A percentile compares a stretch with the other conserved stretches of the same genome.
These are phyloP conservation scores for Blastomyces silverae DNA, from an alignment of 2,329 filamentous ascomycete genomes.

Conservation along the genomic window DNA sequence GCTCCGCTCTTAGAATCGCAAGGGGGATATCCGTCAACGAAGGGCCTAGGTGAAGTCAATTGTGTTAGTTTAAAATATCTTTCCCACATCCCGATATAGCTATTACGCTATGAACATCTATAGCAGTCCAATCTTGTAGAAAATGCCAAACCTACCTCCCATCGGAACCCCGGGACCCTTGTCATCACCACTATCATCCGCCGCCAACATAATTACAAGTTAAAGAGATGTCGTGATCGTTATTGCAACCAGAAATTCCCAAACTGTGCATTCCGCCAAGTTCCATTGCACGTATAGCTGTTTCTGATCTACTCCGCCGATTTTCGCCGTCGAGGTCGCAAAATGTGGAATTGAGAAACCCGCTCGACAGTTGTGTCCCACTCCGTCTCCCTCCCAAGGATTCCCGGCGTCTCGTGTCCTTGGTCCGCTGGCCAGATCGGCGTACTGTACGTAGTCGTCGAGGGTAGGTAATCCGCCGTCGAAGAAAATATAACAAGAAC, in stretches of 20 bases:
- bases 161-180: not conserved
- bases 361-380: not conserved
- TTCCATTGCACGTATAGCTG: not conserved
- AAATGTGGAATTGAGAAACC: not conserved
- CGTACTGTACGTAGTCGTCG: not conserved
- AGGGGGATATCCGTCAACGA: constrained; percentile 31
- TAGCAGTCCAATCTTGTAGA: not conserved
- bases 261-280: not conserved
- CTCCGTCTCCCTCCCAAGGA: not conserved
- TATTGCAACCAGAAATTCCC: constrained; percentile 3
- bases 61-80: not conserved
- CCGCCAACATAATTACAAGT: not conserved
- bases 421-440: not conserved
- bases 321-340: not conserved
- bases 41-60: not conserved
- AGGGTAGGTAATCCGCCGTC: not conserved
- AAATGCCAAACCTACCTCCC: constrained; percentile 3
- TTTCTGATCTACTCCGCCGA: not conserved
- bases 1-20: constrained; percentile 31
- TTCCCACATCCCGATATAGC: not conserved
- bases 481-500: not conserved
- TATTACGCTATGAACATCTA: not conserved
- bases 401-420: not conserved
- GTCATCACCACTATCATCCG: not conserved
- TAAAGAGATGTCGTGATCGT: constrained; percentile 2